Percentiles rank a stretch among this genome's conserved stretches.
These are phyloP conservation scores for Vanrija pseudolonga DNA, from an alignment of 1,284 basidiomycete species.

Conservation along the genomic window DNA sequence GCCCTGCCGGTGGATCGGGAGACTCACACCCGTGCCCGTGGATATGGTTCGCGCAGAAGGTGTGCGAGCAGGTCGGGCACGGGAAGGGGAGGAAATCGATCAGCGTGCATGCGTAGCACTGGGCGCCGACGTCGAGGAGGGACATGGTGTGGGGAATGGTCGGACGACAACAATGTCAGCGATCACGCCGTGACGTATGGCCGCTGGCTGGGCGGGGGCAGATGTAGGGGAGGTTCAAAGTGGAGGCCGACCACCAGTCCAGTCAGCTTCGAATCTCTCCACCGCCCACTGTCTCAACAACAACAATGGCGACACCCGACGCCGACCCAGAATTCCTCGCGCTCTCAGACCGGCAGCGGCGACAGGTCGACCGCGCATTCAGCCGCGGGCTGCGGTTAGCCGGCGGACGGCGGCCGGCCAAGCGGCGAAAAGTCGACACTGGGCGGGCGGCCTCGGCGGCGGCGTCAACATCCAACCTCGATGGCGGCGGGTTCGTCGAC, in stretches of 20 bases:
- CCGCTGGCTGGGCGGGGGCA: neutral
- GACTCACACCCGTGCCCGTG: slow-evolving; percentile 23
- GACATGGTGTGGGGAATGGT: slow-evolving; percentile 22
- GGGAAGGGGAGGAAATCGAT: slow-evolving; percentile 44
- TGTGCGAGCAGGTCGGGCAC: slow-evolving; percentile 27
- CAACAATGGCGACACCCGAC: slow-evolving; percentile 6
- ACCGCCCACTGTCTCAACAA: neutral
- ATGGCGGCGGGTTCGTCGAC: slow-evolving; percentile 10
- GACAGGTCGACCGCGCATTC: slow-evolving; percentile 41
- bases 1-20: slow-evolving; percentile 6
- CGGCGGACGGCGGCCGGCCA: neutral
- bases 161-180: neutral
- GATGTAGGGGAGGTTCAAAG: neutral
- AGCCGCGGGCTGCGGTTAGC: slow-evolving; percentile 23
- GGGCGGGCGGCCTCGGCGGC: neutral
- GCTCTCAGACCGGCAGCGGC: slow-evolving; percentile 26
- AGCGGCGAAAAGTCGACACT: slow-evolving; percentile 3
- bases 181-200: neutral
- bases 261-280: neutral
- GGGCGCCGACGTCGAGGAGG: slow-evolving; percentile 29
- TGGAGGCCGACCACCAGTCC: slow-evolving; percentile 1
- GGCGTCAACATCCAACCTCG: slow-evolving; percentile 4
- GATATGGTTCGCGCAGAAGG: slow-evolving; percentile 37
- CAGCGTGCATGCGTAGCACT: slow-evolving; percentile 29
- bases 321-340: slow-evolving; percentile 46